Percentiles rank a stretch among this genome's conserved stretches.
These are phyloP conservation scores for Lentinula lateritia DNA, from an alignment of 768 basidiomycete genomes.

Conservation along the genomic window DNA sequence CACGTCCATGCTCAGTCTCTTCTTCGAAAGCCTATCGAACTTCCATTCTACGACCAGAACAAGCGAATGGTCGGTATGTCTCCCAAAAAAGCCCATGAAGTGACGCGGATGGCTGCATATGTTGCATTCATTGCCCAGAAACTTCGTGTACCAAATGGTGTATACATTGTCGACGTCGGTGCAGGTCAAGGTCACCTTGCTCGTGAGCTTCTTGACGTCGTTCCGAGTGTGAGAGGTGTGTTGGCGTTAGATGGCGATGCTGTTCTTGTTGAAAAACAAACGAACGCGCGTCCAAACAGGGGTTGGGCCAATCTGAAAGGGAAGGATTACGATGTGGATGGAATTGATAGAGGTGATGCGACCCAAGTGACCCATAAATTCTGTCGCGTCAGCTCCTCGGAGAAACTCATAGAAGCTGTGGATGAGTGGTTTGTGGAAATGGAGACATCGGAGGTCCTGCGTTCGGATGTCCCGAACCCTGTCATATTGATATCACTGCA, in stretches of 20 bases:
- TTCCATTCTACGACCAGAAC: background rate
- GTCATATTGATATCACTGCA: conserved; percentile 67
- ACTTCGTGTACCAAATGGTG: conserved; percentile 15
- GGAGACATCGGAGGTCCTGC: background rate
- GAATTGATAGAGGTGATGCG: conserved; percentile 15
- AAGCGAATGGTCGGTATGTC: conserved; percentile 48
- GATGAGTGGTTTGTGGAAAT: conserved; percentile 44
- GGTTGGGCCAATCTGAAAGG: background rate
- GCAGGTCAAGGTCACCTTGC: conserved; percentile 52
- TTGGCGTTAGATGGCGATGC: conserved; percentile 65
- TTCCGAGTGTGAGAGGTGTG: conserved; percentile 33
- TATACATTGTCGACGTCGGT: conserved; percentile 64
- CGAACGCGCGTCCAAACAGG: background rate
- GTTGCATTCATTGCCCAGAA: conserved; percentile 31
- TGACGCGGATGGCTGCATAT: conserved; percentile 56
- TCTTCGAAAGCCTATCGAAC: background rate
- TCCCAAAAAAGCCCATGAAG: conserved; percentile 74
- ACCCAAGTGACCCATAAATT: conserved; percentile 46
- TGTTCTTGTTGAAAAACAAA: conserved; percentile 20
- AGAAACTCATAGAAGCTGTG: conserved; percentile 38
- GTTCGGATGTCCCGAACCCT: conserved; percentile 19
- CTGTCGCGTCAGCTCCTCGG: conserved; percentile 41
- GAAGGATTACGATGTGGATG: conserved; percentile 36
- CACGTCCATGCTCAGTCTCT: conserved; percentile 9
- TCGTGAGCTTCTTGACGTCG: conserved; percentile 60